Conservation (phyloP, 1,284 basidiomycete species). For the Phellopilus nigrolimitatus region DNA sequence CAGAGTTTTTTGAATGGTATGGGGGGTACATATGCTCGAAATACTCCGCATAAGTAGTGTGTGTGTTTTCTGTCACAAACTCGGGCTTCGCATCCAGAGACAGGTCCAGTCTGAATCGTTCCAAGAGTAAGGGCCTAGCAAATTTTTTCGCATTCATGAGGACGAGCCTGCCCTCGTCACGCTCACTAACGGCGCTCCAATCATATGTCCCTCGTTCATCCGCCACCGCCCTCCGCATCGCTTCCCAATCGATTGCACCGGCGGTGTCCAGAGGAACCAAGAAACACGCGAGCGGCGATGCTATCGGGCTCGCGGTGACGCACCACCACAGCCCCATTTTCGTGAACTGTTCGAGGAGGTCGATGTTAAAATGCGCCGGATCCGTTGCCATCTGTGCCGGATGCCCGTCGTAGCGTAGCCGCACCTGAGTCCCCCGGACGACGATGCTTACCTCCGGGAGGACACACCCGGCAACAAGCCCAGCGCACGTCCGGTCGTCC, state of each 20-base stretch:
- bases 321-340: slow-evolving; percentile 57
- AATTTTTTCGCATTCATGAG: slow-evolving; percentile 50
- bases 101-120: slow-evolving; percentile 55
- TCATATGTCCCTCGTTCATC: slow-evolving; percentile 47
- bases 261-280: slow-evolving; percentile 53
- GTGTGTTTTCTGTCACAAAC: slow-evolving; percentile 31
- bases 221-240: slow-evolving; percentile 44
- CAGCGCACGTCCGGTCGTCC: slow-evolving; percentile 44
- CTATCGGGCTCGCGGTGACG: slow-evolving; percentile 52
- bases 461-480: slow-evolving; percentile 55
- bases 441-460: slow-evolving; percentile 45
- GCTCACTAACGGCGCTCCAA: slow-evolving; percentile 48
- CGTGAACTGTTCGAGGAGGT: slow-evolving; percentile 58
- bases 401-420: slow-evolving; percentile 26
- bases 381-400: slow-evolving; percentile 16
- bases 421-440: slow-evolving; percentile 33
- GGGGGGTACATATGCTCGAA: slow-evolving; percentile 31
- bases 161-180: slow-evolving; percentile 42
- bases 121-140: slow-evolving; percentile 53
- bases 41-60: slow-evolving; percentile 55
- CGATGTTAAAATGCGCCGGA: slow-evolving; percentile 39
- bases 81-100: slow-evolving; percentile 36
- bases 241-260: slow-evolving; percentile 48
- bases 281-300: slow-evolving; percentile 49
- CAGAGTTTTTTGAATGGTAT: not conserved